Evolutionary conservation across 768 basidiomycete species (phyloP), one percentile per base, ranked within the genome.

Genomic region (Wakefieldia striispora): DNA sequence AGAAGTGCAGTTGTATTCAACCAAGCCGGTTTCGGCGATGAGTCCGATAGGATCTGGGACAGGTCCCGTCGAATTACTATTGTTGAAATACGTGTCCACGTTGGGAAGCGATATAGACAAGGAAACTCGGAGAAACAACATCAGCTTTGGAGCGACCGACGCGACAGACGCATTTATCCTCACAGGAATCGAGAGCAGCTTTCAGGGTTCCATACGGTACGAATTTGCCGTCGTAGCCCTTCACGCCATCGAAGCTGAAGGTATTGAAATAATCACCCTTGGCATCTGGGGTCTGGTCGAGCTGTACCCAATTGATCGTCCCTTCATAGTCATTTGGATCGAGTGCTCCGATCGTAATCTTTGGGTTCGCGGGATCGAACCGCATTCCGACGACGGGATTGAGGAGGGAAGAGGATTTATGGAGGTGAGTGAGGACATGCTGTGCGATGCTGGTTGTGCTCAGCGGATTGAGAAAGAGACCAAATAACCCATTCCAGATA

Each of bases 381-480:
- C 63, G 55, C 59, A 66, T 57, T 14, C 65, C 66, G 9, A 66
- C 21, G 11, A 66, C 66, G n/a, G 65, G 65, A 33, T 68, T 66
- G 39, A 66, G 66, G 13, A 66, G 55, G 24, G 59, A 56, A 10
- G 55, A 53, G 1, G 59, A 64, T 6, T 57, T 19, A 8, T 66
- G 17, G 14, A 65, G 17, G 8, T 40, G 57, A 1, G 55, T 62
- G 13, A 65, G 19, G 20, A 59, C 3, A 40, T 65, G 57, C 17
- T 20, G 38, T 12, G 46, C 35, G 7, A 49, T 19, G 12, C 45
- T 10, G 0, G 57, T 57, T 17, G 50, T 19, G 26, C 57, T 64
- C 5, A 61, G 51, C 1, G 64, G 64, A 41, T 56, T 14, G 36
- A 64, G 50, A 45, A 66, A 64, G n/a, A 61, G 43, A 35, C 64